Conservation (phyloP, 371 early-diverging fungal species). For the Apophysomyces variabilis region DNA sequence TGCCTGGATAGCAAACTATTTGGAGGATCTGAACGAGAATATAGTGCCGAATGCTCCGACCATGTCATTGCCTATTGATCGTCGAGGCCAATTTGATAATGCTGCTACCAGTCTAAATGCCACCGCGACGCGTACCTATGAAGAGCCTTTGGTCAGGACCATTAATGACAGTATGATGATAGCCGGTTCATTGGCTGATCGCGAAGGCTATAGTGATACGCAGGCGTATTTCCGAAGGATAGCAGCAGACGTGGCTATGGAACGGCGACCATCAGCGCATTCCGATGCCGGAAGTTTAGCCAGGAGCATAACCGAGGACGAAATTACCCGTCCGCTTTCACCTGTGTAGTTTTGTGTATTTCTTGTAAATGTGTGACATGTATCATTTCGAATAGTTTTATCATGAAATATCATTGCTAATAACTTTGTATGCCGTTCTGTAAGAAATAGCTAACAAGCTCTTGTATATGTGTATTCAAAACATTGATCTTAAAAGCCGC, state of each 20-base stretch:
- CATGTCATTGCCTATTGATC: background rate
- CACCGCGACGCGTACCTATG: background rate
- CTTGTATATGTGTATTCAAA: too few relatives aligned
- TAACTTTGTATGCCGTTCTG: too few relatives aligned
- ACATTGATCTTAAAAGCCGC: too few relatives aligned
- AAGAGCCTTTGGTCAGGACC: background rate
- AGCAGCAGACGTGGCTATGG: background rate
- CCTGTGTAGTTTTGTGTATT: background rate
- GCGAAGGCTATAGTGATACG: background rate
- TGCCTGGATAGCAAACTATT: constrained; percentile 68
- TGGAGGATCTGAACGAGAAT: constrained; percentile 19
- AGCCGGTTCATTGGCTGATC: background rate
- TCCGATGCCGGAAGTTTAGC: background rate
- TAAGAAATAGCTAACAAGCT: too few relatives aligned
- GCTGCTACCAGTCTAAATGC: background rate
- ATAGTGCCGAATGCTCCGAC: background rate
- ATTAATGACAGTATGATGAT: background rate
- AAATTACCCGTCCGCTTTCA: background rate
- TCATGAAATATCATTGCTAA: too few relatives aligned
- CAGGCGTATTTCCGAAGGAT: background rate
- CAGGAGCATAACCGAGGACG: background rate
- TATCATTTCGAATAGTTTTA: too few relatives aligned
- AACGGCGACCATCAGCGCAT: background rate
- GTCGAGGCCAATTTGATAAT: background rate
- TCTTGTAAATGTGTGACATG: background rate